phyloP scores from a whole-genome alignment of 2,329 filamentous ascomycete species.

The Allantophomopsis lycopodina region DNA sequence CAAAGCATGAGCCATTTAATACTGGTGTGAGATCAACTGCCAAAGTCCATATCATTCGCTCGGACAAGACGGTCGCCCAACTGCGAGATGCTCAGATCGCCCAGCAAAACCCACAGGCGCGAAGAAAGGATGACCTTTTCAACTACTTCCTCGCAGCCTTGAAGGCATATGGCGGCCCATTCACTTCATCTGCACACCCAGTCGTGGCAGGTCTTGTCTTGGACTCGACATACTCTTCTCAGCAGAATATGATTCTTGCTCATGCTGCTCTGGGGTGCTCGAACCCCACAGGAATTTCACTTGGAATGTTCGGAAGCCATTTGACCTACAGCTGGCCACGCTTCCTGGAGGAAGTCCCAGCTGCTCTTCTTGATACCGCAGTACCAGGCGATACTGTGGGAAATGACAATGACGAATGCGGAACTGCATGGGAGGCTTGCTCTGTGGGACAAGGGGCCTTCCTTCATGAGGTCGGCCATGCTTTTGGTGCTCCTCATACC shows the following conservation, averaged over 20 bases:
- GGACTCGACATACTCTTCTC: conserved; percentile 52
- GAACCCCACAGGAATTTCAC: conserved; percentile 40
- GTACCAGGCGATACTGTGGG: conserved; percentile 23
- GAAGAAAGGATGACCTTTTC: conserved; percentile 40
- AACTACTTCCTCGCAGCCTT: conserved; percentile 25
- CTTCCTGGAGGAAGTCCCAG: conserved; percentile 49
- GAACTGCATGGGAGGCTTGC: conserved; percentile 29
- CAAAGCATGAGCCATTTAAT: background rate
- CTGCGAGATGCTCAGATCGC: conserved; percentile 49
- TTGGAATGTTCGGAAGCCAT: conserved; percentile 62
- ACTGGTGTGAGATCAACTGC: conserved; percentile 21
- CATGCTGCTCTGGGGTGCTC: conserved; percentile 48
- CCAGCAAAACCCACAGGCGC: conserved; percentile 44
- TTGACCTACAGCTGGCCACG: conserved; percentile 57
- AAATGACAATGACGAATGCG: conserved; percentile 27
- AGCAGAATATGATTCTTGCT: conserved; percentile 42
- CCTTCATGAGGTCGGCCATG: conserved; percentile 56
- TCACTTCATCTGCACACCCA: conserved; percentile 27
- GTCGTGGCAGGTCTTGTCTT: conserved; percentile 60
- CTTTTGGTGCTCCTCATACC: conserved; percentile 57
- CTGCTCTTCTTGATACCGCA: conserved; percentile 29
- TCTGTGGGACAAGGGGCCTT: conserved; percentile 52
- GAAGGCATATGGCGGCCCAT: conserved; percentile 25
- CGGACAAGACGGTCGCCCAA: conserved; percentile 51
- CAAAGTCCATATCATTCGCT: conserved; percentile 56